A percentile compares a stretch with the other conserved stretches of the same genome.
Evolutionary conservation across 257 asterid species (phyloP).

Genomic region (Perilla frutescens): DNA sequence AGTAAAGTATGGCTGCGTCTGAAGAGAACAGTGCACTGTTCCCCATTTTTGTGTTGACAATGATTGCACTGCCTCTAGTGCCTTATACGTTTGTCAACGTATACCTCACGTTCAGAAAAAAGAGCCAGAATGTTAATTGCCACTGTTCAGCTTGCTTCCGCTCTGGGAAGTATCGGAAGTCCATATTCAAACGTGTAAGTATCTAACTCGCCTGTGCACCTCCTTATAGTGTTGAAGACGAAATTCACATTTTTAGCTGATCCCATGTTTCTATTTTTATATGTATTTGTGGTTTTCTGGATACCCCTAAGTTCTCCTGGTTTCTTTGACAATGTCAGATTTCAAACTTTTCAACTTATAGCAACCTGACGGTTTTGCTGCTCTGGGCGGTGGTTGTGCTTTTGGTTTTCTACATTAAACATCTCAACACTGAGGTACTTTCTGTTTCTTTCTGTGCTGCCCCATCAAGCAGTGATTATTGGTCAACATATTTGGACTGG

Average conservation of each 20-base stretch:
- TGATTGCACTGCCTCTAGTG: slow-evolving; percentile 93
- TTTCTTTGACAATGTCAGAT: slow-evolving; percentile 62
- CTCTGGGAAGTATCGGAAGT: slow-evolving; percentile 93
- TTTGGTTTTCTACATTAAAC: slow-evolving; percentile 77
- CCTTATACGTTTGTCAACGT: slow-evolving; percentile 86
- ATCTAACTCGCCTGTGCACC: slow-evolving; percentile 11
- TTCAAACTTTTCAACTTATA: slow-evolving; percentile 91
- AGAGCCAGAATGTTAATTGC: slow-evolving; percentile 68
- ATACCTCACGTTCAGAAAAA: slow-evolving; percentile 64
- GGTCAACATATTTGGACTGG: slow-evolving; percentile 12
- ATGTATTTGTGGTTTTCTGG: not conserved
- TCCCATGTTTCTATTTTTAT: not conserved
- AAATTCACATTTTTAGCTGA: slow-evolving; percentile 4
- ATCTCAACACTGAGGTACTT: slow-evolving; percentile 83
- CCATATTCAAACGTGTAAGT: slow-evolving; percentile 86
- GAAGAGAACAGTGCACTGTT: slow-evolving; percentile 94
- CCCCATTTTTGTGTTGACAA: slow-evolving; percentile 90
- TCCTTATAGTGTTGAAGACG: slow-evolving; percentile 19
- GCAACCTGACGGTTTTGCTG: slow-evolving; percentile 87
- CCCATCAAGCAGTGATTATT: slow-evolving; percentile 24
- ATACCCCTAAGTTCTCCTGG: slow-evolving; percentile 10
- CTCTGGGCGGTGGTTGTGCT: slow-evolving; percentile 86
- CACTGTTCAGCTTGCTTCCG: slow-evolving; percentile 89
- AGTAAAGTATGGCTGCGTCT: slow-evolving; percentile 72
- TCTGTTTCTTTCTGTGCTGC: slow-evolving; percentile 24